Evolutionary conservation across 805 yeast genomes (phyloP).

Genomic region (Lachancea cidri): DNA sequence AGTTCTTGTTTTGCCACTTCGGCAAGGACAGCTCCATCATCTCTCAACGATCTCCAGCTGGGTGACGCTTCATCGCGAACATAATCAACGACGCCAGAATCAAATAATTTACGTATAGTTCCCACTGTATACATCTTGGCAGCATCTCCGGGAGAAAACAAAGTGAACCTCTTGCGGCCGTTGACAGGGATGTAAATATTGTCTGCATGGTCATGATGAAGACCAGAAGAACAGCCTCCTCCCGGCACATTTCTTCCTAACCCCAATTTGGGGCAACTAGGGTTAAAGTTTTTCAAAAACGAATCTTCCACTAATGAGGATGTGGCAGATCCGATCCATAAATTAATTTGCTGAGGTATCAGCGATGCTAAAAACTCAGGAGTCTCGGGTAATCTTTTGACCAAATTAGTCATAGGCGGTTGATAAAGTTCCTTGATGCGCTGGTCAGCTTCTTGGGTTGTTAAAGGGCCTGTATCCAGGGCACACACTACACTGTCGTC

Average conservation of each 20-base stretch:
- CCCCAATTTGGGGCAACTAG: slow-evolving; percentile 27
- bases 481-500: slow-evolving; percentile 14
- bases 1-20: slow-evolving; percentile 45
- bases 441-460: slow-evolving; percentile 33
- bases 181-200: slow-evolving; percentile 57
- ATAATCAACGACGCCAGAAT: slow-evolving; percentile 68
- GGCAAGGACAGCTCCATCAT: slow-evolving; percentile 55
- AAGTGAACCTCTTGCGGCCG: slow-evolving; percentile 62
- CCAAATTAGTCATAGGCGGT: slow-evolving; percentile 52
- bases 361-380: slow-evolving; percentile 41
- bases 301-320: slow-evolving; percentile 11
- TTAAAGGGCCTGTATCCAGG: slow-evolving; percentile 26
- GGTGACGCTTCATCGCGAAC: slow-evolving; percentile 49
- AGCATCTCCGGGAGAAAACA: slow-evolving; percentile 62
- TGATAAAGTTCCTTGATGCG: slow-evolving; percentile 51
- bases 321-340: slow-evolving; percentile 56
- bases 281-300: slow-evolving; percentile 19
- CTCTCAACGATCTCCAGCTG: slow-evolving; percentile 55
- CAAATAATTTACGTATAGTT: slow-evolving; percentile 43
- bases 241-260: slow-evolving; percentile 55
- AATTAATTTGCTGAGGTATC: slow-evolving; percentile 64
- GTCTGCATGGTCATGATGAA: slow-evolving; percentile 80
- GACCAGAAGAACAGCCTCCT: slow-evolving; percentile 61
- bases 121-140: slow-evolving; percentile 60
- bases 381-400: slow-evolving; percentile 34